Evolutionary conservation across 2,329 filamentous ascomycete species (phyloP).

Genomic region (Microdochium nivale): DNA sequence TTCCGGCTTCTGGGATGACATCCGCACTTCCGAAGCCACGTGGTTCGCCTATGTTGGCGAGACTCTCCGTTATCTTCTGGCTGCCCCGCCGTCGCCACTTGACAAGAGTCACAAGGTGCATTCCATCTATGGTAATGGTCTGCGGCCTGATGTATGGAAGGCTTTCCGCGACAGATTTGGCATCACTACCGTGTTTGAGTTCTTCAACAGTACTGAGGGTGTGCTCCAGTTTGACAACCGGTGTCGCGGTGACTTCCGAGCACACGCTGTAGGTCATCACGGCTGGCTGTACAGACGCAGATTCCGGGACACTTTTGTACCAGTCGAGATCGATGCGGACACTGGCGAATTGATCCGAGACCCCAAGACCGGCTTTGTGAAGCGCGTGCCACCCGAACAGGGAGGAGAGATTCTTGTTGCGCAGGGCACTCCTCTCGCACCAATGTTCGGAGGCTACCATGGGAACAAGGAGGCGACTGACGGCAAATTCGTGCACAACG

Average conservation of each 20-base stretch:
- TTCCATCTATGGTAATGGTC: slow-evolving; percentile 57
- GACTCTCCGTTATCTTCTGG: slow-evolving; percentile 64
- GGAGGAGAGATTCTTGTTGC: slow-evolving; percentile 70
- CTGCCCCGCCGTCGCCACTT: slow-evolving; percentile 53
- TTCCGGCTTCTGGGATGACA: slow-evolving; percentile 62
- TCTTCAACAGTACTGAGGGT: slow-evolving; percentile 72
- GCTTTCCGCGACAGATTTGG: slow-evolving; percentile 56
- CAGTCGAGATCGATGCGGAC: slow-evolving; percentile 60
- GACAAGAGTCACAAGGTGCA: slow-evolving; percentile 51
- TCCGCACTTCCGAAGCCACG: slow-evolving; percentile 58
- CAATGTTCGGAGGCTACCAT: slow-evolving; percentile 61
- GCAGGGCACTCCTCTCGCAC: slow-evolving; percentile 40
- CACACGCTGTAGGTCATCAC: slow-evolving; percentile 62
- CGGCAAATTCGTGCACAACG: slow-evolving; percentile 56
- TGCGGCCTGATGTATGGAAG: slow-evolving; percentile 61
- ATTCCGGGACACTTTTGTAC: slow-evolving; percentile 47
- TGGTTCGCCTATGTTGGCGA: slow-evolving; percentile 74
- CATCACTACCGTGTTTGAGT: slow-evolving; percentile 57
- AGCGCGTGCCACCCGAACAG: slow-evolving; percentile 51
- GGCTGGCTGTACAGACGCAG: slow-evolving; percentile 49
- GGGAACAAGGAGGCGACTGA: slow-evolving; percentile 55
- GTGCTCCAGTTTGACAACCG: slow-evolving; percentile 54
- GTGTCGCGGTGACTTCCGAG: slow-evolving; percentile 52
- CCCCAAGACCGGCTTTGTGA: slow-evolving; percentile 58
- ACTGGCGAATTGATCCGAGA: slow-evolving; percentile 60